Evolutionary conservation across 2,329 filamentous ascomycete genomes (phyloP).

Genomic region (Fusarium buxicola): DNA sequence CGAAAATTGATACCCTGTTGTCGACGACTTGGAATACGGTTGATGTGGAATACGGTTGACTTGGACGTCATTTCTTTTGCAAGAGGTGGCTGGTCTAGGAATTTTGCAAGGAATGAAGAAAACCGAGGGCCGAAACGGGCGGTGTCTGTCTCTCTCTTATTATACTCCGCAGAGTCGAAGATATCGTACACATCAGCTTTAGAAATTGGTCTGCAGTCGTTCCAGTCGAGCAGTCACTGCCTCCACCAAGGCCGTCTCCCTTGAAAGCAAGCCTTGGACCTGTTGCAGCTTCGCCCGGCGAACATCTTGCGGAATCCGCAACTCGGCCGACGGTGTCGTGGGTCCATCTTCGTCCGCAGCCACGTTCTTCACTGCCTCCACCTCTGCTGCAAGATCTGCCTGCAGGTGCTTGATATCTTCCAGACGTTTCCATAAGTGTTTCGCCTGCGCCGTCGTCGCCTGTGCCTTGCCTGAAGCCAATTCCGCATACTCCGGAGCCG

Average conservation of each 20-base stretch:
- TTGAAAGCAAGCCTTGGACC: slow-evolving; percentile 71
- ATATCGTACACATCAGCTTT: slow-evolving; percentile 42
- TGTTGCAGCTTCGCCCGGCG: slow-evolving; percentile 72
- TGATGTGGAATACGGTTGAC: not conserved
- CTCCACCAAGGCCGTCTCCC: slow-evolving; percentile 76
- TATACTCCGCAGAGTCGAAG: slow-evolving; percentile 23
- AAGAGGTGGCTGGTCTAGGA: not conserved
- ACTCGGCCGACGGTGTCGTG: slow-evolving; percentile 52
- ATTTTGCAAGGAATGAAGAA: slow-evolving; percentile 6
- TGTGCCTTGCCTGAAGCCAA: slow-evolving; percentile 51
- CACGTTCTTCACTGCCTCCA: slow-evolving; percentile 56
- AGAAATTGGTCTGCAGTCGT: slow-evolving; percentile 57
- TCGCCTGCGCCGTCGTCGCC: slow-evolving; percentile 47
- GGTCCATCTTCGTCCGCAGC: slow-evolving; percentile 42
- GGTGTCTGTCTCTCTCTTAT: slow-evolving; percentile 29
- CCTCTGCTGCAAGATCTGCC: slow-evolving; percentile 64
- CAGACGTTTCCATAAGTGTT: slow-evolving; percentile 67
- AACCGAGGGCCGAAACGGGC: slow-evolving; percentile 5
- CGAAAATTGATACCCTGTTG: too few species aligned
- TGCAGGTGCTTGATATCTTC: slow-evolving; percentile 66
- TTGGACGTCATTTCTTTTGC: not conserved
- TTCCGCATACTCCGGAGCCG: slow-evolving; percentile 49
- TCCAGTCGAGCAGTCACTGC: slow-evolving; percentile 72
- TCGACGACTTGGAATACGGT: too few species aligned
- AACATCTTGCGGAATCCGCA: slow-evolving; percentile 69